Base-by-base conservation (phyloP, 2,329 filamentous ascomycete species). In the Fusarium penzigii region DNA sequence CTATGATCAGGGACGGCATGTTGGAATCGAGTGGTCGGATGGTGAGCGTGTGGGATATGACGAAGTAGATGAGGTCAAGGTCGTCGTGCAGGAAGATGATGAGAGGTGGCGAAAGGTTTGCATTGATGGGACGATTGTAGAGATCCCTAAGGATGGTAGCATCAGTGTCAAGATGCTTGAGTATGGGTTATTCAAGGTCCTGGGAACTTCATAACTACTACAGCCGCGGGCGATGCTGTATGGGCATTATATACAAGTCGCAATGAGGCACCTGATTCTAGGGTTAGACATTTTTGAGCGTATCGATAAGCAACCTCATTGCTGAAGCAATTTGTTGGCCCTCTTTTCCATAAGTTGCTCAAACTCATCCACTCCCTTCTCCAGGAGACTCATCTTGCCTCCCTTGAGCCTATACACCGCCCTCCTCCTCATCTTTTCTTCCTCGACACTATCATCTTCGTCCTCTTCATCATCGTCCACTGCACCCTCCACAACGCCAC, bases 81-180 rank as follows among this genome's bases (percentile, higher is more conserved):
- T 97, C 43, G 78, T 82, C 14, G 85, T 90, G 36, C 57, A 75
- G 2, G 89, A 94, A 64, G 75, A 82, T 14, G 84, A 90, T n/a
- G 76, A 75, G 42, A 77, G 85, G 47, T 97, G 92, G 92, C 79
- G 93, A 55, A 84, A 92, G 65, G 82, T 96, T 13, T 97, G 93
- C 68, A 78, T 97, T n/a, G 93, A 97, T 70, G 93, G 93, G 3
- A 91, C 88, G 48, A 95, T 96, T 63, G 83, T 97, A 3, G 80
- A 83, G 52, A 74, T 96, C 1, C 87, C 88, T 17, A 69, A 77
- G 46, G 85, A 81, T 2, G 92, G 92, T 0, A 87, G 83, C 78
- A 82, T 96, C 70, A 81, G 84, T 53, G 80, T 96, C 1, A 71
- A 69, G 56, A 81, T 74, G 64, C 77, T 81, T 20, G 66, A 69